Conservation (phyloP, 352 stramenopile genomes). For the Phytopythium boreale region DNA sequence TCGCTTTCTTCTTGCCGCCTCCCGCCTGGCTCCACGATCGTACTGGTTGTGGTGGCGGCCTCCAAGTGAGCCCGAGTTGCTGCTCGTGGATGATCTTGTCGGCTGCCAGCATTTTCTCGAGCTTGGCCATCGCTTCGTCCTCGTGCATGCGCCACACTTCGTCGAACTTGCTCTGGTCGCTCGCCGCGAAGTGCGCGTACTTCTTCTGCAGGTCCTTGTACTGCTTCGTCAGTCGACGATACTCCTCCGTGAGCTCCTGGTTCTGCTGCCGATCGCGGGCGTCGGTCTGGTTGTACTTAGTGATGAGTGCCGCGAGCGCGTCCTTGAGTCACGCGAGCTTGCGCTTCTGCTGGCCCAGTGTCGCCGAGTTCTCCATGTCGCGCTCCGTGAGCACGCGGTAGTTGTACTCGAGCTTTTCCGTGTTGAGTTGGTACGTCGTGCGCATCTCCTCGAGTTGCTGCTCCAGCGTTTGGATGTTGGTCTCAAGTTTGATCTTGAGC, state of each 20-base stretch:
- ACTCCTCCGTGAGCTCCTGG: slow-evolving; percentile 93
- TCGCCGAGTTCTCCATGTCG: slow-evolving; percentile 95
- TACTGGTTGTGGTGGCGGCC: slow-evolving; percentile 50
- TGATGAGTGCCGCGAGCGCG: slow-evolving; percentile 82
- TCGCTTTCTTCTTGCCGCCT: not conserved
- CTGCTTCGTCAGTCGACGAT: slow-evolving; percentile 91
- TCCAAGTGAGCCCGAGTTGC: slow-evolving; percentile 85
- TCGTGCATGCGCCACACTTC: slow-evolving; percentile 93
- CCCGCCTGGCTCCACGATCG: slow-evolving; percentile 42
- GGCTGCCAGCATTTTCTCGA: slow-evolving; percentile 86
- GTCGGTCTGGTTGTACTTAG: slow-evolving; percentile 93
- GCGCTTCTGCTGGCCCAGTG: slow-evolving; percentile 91
- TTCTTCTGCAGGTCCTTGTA: slow-evolving; percentile 96
- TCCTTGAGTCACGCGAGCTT: slow-evolving; percentile 93
- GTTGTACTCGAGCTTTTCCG: slow-evolving; percentile 97
- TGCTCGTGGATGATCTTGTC: slow-evolving; percentile 91
- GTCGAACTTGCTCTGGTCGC: slow-evolving; percentile 86
- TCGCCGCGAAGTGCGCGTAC: slow-evolving; percentile 91
- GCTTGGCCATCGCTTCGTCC: slow-evolving; percentile 72
- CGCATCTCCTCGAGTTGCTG: slow-evolving; percentile 96
- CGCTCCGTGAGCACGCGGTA: slow-evolving; percentile 93
- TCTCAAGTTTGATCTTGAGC: slow-evolving; percentile 96
- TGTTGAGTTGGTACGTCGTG: slow-evolving; percentile 95
- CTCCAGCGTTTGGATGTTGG: slow-evolving; percentile 95
- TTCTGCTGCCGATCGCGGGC: slow-evolving; percentile 85